Evolutionary conservation across 305 asterid species (phyloP), one percentile per base, ranked within the genome.

Genomic region (Fraxinus sp.): DNA sequence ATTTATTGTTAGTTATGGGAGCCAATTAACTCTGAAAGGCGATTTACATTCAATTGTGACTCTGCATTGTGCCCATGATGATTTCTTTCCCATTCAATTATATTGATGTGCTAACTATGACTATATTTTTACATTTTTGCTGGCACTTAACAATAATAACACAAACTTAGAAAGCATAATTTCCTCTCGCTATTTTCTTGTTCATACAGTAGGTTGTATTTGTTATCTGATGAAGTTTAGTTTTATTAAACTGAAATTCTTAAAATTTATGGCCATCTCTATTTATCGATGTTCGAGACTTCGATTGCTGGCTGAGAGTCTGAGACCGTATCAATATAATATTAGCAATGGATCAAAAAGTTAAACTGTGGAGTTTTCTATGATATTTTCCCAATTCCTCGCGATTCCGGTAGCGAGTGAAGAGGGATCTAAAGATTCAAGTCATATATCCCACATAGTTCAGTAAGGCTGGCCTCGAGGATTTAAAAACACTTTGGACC

Each of bases 1-100:
- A 20, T 66, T 84, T 83, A 86, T 79, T 84, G 76, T 83, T 80
- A 70, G 85, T 37, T 80, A 77, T 78, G 55, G 33, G 57, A 37
- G 32, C 28, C 71, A 22, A 62, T 62, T 62, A 62, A 62, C 71
- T 9, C 11, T 20, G 32, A 62, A 62, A 6, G 30, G 71, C 32
- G 75, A 68, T 68, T 68, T 68, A 66, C 8, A 26, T 68, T 11
- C 75, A 68, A 3, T 13, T 68, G 73, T 52, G 78, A 39, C 52
- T 70, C 52, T 70, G 55, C 78, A 32, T 72, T 44, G 74, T 70
- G 75, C 18, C 11, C 22, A 3, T 80, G 4, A 30, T 68, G 4
- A 24, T 30, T 30, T 68, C 37, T 11, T 30, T 28, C 75, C 75
- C 3, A 28, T 33, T 64, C 35, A 64, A 24, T 26, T 22, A 7